Evolutionary conservation across 495 filamentous ascomycete genomes (phyloP).

Genomic region (Daldinia decipiens): DNA sequence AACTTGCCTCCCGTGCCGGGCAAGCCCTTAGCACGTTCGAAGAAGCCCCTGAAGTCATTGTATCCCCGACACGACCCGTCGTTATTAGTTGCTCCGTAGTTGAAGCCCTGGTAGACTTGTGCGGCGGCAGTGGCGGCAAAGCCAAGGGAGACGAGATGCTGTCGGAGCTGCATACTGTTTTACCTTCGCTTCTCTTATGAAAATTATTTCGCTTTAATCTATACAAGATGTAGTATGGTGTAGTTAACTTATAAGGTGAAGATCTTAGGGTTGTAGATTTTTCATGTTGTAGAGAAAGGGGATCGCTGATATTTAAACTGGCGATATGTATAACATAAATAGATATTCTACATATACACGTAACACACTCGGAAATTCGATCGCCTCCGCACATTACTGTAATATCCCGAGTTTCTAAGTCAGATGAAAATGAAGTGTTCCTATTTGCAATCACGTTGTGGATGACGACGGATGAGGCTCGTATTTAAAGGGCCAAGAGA

Average conservation of each 20-base stretch:
- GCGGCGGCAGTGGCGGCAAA: conserved; percentile 27
- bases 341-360: not conserved
- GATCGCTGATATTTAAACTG: conserved; percentile 19
- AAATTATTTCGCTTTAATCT: not conserved
- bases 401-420: conserved; percentile 2
- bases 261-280: not conserved
- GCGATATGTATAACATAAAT: conserved; percentile 8
- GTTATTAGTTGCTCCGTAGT: conserved; percentile 68
- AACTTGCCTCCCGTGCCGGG: conserved; percentile 70
- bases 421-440: conserved; percentile 2
- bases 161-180: conserved; percentile 37
- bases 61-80: conserved; percentile 68
- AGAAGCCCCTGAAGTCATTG: conserved; percentile 69
- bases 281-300: not conserved
- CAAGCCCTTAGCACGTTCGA: conserved; percentile 71
- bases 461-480: conserved; percentile 24
- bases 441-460: conserved; percentile 16
- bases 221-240: not conserved
- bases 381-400: not conserved
- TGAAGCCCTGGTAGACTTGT: conserved; percentile 70
- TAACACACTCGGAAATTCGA: not conserved
- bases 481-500: conserved; percentile 36
- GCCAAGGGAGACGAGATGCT: conserved; percentile 21
- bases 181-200: not conserved
- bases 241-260: not conserved